These are phyloP conservation scores for Ajuga chamaepitys DNA, from an alignment of 257 asterid species.

Conservation along the genomic window DNA sequence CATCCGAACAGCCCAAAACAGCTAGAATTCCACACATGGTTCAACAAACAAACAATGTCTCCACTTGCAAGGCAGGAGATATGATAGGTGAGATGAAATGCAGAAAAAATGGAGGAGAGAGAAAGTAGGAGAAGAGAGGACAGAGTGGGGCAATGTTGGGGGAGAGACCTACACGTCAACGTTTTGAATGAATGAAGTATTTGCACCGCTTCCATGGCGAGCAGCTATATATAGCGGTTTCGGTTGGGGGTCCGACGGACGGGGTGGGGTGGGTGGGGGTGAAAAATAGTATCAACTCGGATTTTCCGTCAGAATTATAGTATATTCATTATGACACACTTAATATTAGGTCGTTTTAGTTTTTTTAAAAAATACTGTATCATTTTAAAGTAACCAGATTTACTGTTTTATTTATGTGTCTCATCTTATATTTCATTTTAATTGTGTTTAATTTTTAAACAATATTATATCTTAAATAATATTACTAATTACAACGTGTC, in stretches of 20 bases:
- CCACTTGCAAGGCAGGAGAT: neutral
- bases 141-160: conserved; percentile 19
- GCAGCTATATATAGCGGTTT: conserved; percentile 11
- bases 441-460: no score
- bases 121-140: neutral
- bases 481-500: no score
- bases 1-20: conserved; percentile 84
- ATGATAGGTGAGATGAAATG: neutral
- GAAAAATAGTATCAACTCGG: no score
- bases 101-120: neutral
- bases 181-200: neutral
- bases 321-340: no score
- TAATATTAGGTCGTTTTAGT: no score
- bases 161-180: conserved; percentile 23
- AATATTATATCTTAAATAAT: no score
- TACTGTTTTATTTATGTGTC: no score
- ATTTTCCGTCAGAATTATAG: no score
- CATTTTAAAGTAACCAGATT: no score
- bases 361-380: no score
- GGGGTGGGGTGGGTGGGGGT: neutral
- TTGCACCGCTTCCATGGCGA: conserved; percentile 9
- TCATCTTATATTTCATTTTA: no score
- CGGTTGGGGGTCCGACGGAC: neutral
- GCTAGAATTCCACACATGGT: conserved; percentile 91
- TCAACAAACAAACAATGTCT: neutral